Conservation (phyloP, 2,329 filamentous ascomycete species). For the Tolypocladium endophyticum region DNA sequence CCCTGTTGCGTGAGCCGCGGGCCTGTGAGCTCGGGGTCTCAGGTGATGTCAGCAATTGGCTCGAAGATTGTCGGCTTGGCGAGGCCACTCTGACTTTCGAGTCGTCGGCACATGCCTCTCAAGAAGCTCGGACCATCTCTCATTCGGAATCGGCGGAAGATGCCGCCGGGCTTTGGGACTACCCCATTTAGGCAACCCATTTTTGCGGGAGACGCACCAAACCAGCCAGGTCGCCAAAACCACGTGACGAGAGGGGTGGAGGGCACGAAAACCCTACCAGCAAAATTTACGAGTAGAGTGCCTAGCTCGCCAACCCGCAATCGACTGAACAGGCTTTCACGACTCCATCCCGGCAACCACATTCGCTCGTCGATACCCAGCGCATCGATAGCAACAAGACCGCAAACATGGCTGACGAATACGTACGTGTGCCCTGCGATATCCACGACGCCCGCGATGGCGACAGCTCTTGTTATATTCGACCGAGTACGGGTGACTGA, state of each 20-base stretch:
- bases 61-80: neutral
- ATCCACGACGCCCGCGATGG: slow-evolving; percentile 17
- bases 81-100: neutral
- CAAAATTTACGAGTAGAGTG: slow-evolving; percentile 19
- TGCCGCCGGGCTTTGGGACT: neutral
- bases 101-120: neutral
- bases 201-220: neutral
- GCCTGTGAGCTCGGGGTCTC: neutral
- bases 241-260: slow-evolving; percentile 22
- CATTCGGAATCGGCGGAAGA: neutral
- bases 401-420: slow-evolving; percentile 79
- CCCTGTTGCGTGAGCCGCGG: neutral
- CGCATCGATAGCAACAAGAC: slow-evolving; percentile 32
- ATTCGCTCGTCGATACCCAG: slow-evolving; percentile 31
- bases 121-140: neutral
- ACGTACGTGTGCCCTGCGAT: slow-evolving; percentile 50
- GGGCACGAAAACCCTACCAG: slow-evolving; percentile 30
- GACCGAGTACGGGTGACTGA: slow-evolving; percentile 15
- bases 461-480: slow-evolving; percentile 8
- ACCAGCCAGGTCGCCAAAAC: neutral
- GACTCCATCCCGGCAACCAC: slow-evolving; percentile 26
- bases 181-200: neutral
- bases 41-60: neutral
- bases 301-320: slow-evolving; percentile 16
- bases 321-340: slow-evolving; percentile 17